Conservation (phyloP, 1,139 yeast species). For the Magnusiomyces tetraspermus region DNA sequence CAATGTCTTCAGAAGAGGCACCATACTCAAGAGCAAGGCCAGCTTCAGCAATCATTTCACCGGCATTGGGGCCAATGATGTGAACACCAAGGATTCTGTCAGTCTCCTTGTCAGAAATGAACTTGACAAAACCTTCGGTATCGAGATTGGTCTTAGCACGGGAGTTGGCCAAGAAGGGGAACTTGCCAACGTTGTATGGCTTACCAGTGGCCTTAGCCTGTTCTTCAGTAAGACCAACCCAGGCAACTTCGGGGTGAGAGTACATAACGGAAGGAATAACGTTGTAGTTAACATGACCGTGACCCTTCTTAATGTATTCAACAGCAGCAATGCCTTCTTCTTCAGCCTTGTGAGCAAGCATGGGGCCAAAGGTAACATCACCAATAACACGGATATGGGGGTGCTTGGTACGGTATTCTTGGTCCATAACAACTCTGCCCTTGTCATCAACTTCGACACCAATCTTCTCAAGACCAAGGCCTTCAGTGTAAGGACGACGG, state of each 20-base stretch:
- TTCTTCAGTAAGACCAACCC: slow-evolving; percentile 97
- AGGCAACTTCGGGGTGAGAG: slow-evolving; percentile 98
- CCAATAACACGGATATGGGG: slow-evolving; percentile 96
- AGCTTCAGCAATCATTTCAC: slow-evolving; percentile 99
- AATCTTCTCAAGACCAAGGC: slow-evolving; percentile 77
- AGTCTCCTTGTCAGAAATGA: slow-evolving; percentile 92
- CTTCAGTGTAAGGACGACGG: slow-evolving; percentile 94
- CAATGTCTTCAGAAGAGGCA: slow-evolving; percentile 95
- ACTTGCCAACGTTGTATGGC: slow-evolving; percentile 88
- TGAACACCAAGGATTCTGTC: slow-evolving; percentile 95
- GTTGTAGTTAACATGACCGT: slow-evolving; percentile 96
- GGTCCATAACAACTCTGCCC: slow-evolving; percentile 91
- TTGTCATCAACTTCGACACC: slow-evolving; percentile 86
- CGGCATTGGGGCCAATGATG: slow-evolving; percentile 96
- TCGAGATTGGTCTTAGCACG: slow-evolving; percentile 98
- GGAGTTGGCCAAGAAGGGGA: slow-evolving; percentile 98
- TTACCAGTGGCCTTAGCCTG: slow-evolving; percentile 91
- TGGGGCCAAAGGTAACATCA: slow-evolving; percentile 96
- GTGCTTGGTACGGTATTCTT: slow-evolving; percentile 83
- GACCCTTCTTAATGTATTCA: slow-evolving; percentile 85
- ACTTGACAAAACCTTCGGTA: slow-evolving; percentile 95
- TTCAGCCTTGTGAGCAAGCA: slow-evolving; percentile 99
- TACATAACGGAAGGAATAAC: slow-evolving; percentile 98
- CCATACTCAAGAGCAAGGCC: slow-evolving; percentile 98
- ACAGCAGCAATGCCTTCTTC: slow-evolving; percentile 99